A percentile compares a stretch with the other conserved stretches of the same genome.
Evolutionary conservation across 163 green algal species (phyloP).

Genomic region (Smithsoniella earleae): DNA sequence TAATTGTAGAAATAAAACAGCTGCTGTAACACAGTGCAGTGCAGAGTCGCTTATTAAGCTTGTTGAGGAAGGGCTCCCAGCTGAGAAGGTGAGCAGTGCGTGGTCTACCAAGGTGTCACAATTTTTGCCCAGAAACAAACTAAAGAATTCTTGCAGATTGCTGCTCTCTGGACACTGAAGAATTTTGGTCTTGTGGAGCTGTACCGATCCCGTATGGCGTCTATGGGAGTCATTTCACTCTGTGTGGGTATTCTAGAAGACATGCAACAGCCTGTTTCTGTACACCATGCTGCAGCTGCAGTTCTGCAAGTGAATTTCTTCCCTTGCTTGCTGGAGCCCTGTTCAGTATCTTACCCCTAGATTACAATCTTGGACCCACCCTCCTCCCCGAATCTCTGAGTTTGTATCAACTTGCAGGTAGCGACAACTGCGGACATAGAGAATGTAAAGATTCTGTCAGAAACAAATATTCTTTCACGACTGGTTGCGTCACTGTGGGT

Average conservation of each 20-base stretch:
- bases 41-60: conserved; percentile 19
- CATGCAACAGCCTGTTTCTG: conserved; percentile 6
- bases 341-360: neutral
- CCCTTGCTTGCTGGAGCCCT: neutral
- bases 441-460: conserved; percentile 24
- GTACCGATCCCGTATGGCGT: neutral
- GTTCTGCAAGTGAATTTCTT: conserved; percentile 12
- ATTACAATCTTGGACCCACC: neutral
- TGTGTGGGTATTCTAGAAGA: conserved; percentile 27
- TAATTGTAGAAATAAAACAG: too few relatives aligned
- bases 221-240: conserved; percentile 11
- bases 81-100: conserved; percentile 13
- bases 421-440: conserved; percentile 11
- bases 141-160: too few relatives aligned
- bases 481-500: neutral
- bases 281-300: conserved; percentile 13
- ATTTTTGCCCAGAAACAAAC: too few relatives aligned
- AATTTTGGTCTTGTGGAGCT: conserved; percentile 25
- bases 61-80: conserved; percentile 21
- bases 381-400: neutral
- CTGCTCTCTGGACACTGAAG: conserved; percentile 16
- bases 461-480: neutral
- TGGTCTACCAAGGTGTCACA: too few relatives aligned
- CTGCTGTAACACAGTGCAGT: too few relatives aligned
- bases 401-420: neutral